Evolutionary conservation across 192 early-diverging fungal species (phyloP), one percentile per base, ranked within the genome.

Genomic region (Thamnidium elegans): DNA sequence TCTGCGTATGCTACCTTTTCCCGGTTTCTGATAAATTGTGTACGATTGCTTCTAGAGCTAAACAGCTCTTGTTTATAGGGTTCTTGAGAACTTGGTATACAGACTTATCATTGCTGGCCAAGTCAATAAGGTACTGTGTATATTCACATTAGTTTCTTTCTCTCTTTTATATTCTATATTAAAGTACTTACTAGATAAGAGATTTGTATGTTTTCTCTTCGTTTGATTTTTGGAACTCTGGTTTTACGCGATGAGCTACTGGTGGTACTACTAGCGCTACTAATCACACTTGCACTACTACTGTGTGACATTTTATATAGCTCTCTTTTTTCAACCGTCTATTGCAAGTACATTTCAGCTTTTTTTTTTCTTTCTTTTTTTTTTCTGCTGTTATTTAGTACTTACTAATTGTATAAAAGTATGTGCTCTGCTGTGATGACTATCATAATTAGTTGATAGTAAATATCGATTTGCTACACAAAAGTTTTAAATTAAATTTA

Each of bases 81-180:
- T 26, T 59, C 43, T 59, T 59, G 19, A 21, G 36, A 13, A 42
- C 20, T 26, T 59, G 58, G 21, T 44, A 59, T 23, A 59, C 36
- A 1, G 58, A 59, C 13, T 59, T 59, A 15, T 59, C 58, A 59
- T 59, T 59, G 13, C 58, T 59, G 19, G 58, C 58, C 42, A 59
- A 39, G 20, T 59, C 58, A 20, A 59, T 45, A 11, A 59, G 10
- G 43, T 59, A 45, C 58, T 52, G 9, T 30, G 26, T 26, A 26
- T 26, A 26, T 26, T 26, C 3, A 3, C 1, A 26, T 26, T 26
- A 26, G 26, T 26, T 26, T 26, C 3, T n/a, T 26, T 26, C 3
- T 26, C 26, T 26, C n/a, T 26, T 26, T 26, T 26, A 26, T 3
- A 26, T 26, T 26, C 26, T 26, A 26, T 26, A 26, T 26, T 26